Percentiles rank a stretch among this genome's conserved stretches.
Evolutionary conservation across 495 filamentous ascomycete species (phyloP).

Genomic region (Venustampulla echinocandica): DNA sequence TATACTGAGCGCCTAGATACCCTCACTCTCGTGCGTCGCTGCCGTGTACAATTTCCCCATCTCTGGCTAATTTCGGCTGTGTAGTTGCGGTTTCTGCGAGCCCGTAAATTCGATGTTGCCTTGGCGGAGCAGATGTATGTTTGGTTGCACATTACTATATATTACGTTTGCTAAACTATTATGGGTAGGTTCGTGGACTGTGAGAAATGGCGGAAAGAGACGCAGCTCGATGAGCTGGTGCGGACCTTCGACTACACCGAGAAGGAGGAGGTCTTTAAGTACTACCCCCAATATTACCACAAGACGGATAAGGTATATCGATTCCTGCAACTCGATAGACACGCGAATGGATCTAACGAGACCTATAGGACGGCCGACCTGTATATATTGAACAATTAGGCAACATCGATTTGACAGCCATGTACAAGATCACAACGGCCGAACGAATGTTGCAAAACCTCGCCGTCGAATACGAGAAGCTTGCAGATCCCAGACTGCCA

Average conservation of each 20-base stretch:
- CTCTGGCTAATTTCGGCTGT: constrained; percentile 2
- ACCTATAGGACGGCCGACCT: constrained; percentile 83
- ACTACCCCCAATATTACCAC: constrained; percentile 98
- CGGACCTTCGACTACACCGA: constrained; percentile 79
- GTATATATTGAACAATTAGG: constrained; percentile 96
- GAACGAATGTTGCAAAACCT: constrained; percentile 95
- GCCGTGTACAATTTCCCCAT: neutral
- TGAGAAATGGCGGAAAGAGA: constrained; percentile 86
- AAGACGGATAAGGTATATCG: constrained; percentile 85
- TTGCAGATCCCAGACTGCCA: constrained; percentile 84
- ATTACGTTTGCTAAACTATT: constrained; percentile 12
- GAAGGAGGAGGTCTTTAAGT: constrained; percentile 80
- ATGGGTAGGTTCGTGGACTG: constrained; percentile 72
- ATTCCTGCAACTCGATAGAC: no score
- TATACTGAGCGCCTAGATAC: constrained; percentile 85
- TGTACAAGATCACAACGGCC: constrained; percentile 87
- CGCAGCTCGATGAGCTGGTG: constrained; percentile 76
- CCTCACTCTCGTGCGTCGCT: constrained; percentile 59
- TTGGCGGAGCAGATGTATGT: constrained; percentile 78
- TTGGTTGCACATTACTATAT: neutral
- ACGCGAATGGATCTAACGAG: no score
- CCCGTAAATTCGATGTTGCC: constrained; percentile 87
- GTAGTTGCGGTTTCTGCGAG: constrained; percentile 81
- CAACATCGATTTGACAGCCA: constrained; percentile 79
- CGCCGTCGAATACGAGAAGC: constrained; percentile 92